Percentiles rank a stretch among this genome's conserved stretches.
These are phyloP conservation scores for Pythium sp. DNA, from an alignment of 352 stramenopile species.

Conservation along the genomic window DNA sequence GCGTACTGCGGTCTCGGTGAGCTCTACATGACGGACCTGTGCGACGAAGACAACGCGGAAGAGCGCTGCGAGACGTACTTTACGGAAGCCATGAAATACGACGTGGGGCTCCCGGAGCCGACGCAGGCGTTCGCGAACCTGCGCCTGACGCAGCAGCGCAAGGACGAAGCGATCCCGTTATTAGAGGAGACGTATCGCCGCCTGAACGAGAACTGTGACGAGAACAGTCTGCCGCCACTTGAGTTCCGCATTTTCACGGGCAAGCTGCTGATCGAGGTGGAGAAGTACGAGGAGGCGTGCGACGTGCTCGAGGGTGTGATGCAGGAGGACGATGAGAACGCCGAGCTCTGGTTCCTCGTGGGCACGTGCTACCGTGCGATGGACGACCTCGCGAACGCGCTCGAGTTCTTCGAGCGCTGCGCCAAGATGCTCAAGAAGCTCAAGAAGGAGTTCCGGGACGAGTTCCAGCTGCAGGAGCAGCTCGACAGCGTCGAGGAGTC, in stretches of 20 bases:
- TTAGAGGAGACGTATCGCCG: slow-evolving; percentile 91
- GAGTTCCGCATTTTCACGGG: slow-evolving; percentile 83
- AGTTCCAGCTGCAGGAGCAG: slow-evolving; percentile 77
- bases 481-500: slow-evolving; percentile 75
- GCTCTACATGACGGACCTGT: slow-evolving; percentile 98
- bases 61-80: slow-evolving; percentile 90
- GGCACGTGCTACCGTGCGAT: slow-evolving; percentile 85
- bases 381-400: slow-evolving; percentile 73
- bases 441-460: slow-evolving; percentile 63
- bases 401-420: slow-evolving; percentile 88
- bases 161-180: slow-evolving; percentile 84
- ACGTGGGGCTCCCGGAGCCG: slow-evolving; percentile 90
- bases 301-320: slow-evolving; percentile 86
- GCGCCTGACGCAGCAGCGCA: slow-evolving; percentile 91
- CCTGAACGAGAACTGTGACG: slow-evolving; percentile 75
- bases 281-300: slow-evolving; percentile 76
- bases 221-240: slow-evolving; percentile 72
- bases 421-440: slow-evolving; percentile 74
- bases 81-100: slow-evolving; percentile 85
- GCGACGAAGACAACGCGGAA: slow-evolving; percentile 91
- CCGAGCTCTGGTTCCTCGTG: slow-evolving; percentile 88
- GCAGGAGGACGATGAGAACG: slow-evolving; percentile 89
- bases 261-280: slow-evolving; percentile 86
- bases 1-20: slow-evolving; percentile 95
- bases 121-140: slow-evolving; percentile 95